Percentiles rank a stretch among this genome's conserved stretches.
phyloP scores from a whole-genome alignment of 1,139 yeast species.

The Kluyveromyces sp. region DNA sequence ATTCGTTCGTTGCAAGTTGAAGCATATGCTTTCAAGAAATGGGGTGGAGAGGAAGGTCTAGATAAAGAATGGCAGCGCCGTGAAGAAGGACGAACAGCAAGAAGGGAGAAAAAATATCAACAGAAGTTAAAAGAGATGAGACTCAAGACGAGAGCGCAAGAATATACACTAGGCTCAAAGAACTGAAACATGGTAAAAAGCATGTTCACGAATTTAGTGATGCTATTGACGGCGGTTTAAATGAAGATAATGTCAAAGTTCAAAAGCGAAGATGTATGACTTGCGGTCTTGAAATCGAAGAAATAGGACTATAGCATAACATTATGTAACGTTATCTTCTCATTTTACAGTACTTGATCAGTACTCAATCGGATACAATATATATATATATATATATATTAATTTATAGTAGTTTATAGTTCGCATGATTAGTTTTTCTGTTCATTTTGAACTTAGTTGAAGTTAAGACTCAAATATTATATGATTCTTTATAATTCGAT shows the following conservation, averaged over 20 bases:
- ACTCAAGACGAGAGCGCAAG: conserved; percentile 86
- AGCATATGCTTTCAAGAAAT: conserved; percentile 82
- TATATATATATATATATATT: no score
- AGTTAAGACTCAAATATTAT: no score
- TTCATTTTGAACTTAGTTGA: no score
- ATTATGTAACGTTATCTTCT: no score
- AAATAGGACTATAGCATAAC: conserved; percentile 31
- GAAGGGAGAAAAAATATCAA: conserved; percentile 75
- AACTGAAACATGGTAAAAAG: conserved; percentile 41
- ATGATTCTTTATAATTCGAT: conserved; percentile 22
- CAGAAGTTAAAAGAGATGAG: conserved; percentile 77
- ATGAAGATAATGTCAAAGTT: conserved; percentile 40
- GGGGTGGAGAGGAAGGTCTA: conserved; percentile 86
- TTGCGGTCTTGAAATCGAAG: conserved; percentile 85
- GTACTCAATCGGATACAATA: neutral
- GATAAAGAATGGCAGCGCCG: conserved; percentile 91
- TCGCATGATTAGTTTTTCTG: no score
- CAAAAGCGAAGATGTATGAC: conserved; percentile 59
- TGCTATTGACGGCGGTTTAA: conserved; percentile 36
- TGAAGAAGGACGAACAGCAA: conserved; percentile 58
- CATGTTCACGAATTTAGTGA: conserved; percentile 81
- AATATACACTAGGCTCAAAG: conserved; percentile 58
- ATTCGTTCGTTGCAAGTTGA: conserved; percentile 80
- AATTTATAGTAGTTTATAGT: no score
- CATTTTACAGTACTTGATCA: no score